Conservation (phyloP, 139 green algal genomes). For the Pleodorina starrii region DNA sequence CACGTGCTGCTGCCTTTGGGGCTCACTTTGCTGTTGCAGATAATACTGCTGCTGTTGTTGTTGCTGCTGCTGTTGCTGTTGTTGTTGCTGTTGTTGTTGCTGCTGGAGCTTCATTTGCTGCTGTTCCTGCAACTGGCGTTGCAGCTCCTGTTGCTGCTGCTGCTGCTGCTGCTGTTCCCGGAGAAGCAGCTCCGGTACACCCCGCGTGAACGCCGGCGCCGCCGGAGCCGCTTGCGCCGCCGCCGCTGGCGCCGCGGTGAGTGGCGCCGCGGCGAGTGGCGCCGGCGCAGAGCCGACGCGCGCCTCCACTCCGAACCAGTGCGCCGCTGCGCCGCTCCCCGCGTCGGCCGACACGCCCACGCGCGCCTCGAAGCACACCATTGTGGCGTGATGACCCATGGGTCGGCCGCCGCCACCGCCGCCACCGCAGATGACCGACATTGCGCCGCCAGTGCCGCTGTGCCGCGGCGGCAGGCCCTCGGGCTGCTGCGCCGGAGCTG, state of each 20-base stretch:
- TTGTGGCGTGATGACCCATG: too few species aligned
- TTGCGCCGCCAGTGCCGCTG: neutral
- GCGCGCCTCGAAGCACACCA: neutral
- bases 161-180: neutral
- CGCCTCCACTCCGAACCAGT: neutral
- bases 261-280: neutral
- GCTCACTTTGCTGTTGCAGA: neutral
- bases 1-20: neutral
- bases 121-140: neutral
- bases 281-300: neutral
- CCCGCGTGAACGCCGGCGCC: too few species aligned
- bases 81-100: constrained; percentile 6
- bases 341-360: neutral
- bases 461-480: neutral
- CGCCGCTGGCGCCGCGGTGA: neutral
- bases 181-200: too few species aligned
- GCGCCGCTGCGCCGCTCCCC: neutral
- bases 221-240: neutral
- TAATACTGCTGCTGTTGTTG: constrained; percentile 1
- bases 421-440: neutral
- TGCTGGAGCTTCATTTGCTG: constrained; percentile 18
- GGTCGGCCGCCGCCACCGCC: neutral
- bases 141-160: constrained; percentile 19
- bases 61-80: constrained; percentile 4
- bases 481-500: neutral